Conservation (phyloP, 257 asterid genomes). For the Apocynum venetum region DNA sequence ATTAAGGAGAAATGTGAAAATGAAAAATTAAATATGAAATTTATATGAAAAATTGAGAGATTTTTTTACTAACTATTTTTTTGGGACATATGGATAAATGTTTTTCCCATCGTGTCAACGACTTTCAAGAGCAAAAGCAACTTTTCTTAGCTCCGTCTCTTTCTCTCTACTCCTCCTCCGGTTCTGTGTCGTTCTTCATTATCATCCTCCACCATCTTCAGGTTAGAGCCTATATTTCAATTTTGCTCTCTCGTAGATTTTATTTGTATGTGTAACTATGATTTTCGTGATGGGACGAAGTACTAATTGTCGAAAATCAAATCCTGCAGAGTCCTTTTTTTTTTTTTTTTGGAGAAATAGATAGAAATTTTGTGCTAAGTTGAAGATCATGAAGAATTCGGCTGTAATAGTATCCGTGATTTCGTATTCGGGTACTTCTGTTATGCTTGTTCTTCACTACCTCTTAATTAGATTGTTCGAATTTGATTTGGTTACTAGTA, state of each 20-base stretch:
- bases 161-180: not conserved
- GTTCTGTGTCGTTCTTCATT: not conserved
- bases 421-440: not conserved
- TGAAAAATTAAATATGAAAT: too few relatives aligned
- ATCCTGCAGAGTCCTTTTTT: not conserved
- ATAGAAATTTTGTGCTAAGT: not conserved
- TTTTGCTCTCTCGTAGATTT: too few relatives aligned
- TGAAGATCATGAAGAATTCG: not conserved
- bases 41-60: too few relatives aligned
- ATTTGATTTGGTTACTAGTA: not conserved
- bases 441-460: not conserved
- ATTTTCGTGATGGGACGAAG: not conserved
- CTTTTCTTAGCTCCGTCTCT: not conserved
- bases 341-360: not conserved
- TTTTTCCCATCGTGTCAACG: not conserved
- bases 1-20: too few relatives aligned
- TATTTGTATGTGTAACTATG: not conserved
- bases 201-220: not conserved
- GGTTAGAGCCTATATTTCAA: not conserved
- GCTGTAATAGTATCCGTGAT: not conserved
- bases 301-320: slow-evolving; percentile 6
- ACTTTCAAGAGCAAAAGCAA: not conserved
- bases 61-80: too few relatives aligned
- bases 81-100: too few relatives aligned
- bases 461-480: not conserved